Base-by-base conservation (phyloP, 768 basidiomycete species). In the Pluteus cervinus region DNA sequence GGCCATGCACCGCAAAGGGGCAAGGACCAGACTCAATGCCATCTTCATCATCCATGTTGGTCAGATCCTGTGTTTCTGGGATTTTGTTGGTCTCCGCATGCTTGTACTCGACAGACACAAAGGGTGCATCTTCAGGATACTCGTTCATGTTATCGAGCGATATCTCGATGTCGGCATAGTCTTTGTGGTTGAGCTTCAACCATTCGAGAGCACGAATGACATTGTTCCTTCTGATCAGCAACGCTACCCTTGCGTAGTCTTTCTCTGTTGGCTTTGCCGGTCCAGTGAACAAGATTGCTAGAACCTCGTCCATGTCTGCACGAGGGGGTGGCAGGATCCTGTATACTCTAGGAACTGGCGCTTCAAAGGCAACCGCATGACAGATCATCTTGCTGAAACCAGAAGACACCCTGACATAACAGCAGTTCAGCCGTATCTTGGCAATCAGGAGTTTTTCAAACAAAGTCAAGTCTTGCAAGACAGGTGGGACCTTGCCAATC, bases 1-100 rank as follows among this genome's bases (percentile, higher is more conserved):
- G 10, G 17, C 53, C 51, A 46, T 58, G 4, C 21, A 20, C 5
- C 55, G 54, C 44, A 41, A 68, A 66, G 0, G 63, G 50, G 44
- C 65, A 66, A 0, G 38, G 24, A 3, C 63, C 57, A 15, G 35
- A 29, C 12, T 36, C 29, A 9, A 44, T 48, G 14, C 57, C 55
- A 24, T 47, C 42, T 21, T 59, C 49, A 0, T 47, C 41, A 10
- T 53, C 49, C n/a, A 24, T 39, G 30, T 58, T 49, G 46, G 47
- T 15, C 1, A 45, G 45, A 23, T 39, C 3, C 41, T 24, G n/a
- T n/a, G n/a, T n/a, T 23, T 41, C 45, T 20, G 36, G 37, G 5
- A n/a, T 39, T 38, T 39, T 46, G 24, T 36, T 28, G 40, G 44
- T 23, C 31, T 35, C 9, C 33, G 33, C 20, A 3, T 20, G 10